phyloP scores from a whole-genome alignment of 2,329 filamentous ascomycete genomes.

The Ramichloridium luteum region DNA sequence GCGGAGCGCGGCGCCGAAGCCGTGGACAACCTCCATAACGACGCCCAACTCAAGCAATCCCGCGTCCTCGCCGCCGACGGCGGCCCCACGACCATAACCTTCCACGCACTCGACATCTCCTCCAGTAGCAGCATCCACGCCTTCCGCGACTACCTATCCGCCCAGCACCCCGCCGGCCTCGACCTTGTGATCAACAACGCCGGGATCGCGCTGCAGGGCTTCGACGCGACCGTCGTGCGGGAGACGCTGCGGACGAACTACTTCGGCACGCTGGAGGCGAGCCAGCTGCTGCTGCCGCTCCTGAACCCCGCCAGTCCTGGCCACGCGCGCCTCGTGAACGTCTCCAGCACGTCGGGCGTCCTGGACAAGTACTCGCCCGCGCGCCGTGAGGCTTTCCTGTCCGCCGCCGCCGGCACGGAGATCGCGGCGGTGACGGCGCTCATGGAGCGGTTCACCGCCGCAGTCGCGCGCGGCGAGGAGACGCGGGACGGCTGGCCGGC shows the following conservation, averaged over 20 bases:
- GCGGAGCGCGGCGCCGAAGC: slow-evolving; percentile 36
- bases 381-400: slow-evolving; percentile 33
- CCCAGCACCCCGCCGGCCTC: slow-evolving; percentile 36
- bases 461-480: slow-evolving; percentile 35
- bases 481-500: slow-evolving; percentile 38
- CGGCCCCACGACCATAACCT: slow-evolving; percentile 36
- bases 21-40: slow-evolving; percentile 31
- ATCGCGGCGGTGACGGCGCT: slow-evolving; percentile 33
- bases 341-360: slow-evolving; percentile 34
- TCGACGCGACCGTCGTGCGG: slow-evolving; percentile 36
- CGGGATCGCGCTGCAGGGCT: slow-evolving; percentile 24
- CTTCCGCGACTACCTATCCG: slow-evolving; percentile 32
- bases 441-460: slow-evolving; percentile 38
- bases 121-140: slow-evolving; percentile 32
- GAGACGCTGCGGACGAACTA: slow-evolving; percentile 41
- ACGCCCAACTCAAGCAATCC: slow-evolving; percentile 34
- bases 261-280: slow-evolving; percentile 38
- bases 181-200: slow-evolving; percentile 46
- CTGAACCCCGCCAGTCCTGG: slow-evolving; percentile 30
- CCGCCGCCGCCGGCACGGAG: slow-evolving; percentile 13
- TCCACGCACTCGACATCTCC: slow-evolving; percentile 38
- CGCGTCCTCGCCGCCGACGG: slow-evolving; percentile 33
- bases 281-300: slow-evolving; percentile 34
- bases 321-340: slow-evolving; percentile 41
- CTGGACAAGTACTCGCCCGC: slow-evolving; percentile 36